phyloP scores from a whole-genome alignment of 345 rosid species.

The Laguncularia racemosa region DNA sequence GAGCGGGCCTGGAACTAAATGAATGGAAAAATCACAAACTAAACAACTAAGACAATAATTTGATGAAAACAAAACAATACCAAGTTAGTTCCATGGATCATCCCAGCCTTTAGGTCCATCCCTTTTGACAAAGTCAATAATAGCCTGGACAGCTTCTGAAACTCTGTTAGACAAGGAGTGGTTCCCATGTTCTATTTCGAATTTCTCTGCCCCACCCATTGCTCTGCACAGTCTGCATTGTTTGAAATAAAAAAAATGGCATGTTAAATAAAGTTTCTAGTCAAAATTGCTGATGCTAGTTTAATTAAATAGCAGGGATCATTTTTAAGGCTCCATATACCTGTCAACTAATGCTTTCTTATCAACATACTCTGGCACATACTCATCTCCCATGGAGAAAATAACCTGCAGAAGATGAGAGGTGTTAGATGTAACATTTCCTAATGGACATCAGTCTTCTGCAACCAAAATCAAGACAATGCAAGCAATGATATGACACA shows the following conservation, averaged over 20 bases:
- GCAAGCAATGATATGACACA: too few relatives aligned
- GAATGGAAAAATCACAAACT: too few relatives aligned
- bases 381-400: conserved; percentile 87
- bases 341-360: conserved; percentile 83
- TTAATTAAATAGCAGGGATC: too few relatives aligned
- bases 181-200: conserved; percentile 80
- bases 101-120: conserved; percentile 97
- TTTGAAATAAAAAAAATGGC: background rate
- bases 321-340: conserved; percentile 15
- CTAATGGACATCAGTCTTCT: background rate
- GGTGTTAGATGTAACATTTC: too few relatives aligned
- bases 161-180: conserved; percentile 88
- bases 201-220: conserved; percentile 95
- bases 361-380: conserved; percentile 80
- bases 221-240: conserved; percentile 72
- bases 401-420: conserved; percentile 48
- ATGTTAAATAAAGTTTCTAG: too few relatives aligned
- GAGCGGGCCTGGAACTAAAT: too few relatives aligned
- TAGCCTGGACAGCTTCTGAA: conserved; percentile 68
- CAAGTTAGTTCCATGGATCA: conserved; percentile 80
- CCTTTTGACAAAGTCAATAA: conserved; percentile 64
- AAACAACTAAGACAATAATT: too few relatives aligned
- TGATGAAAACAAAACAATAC: too few relatives aligned
- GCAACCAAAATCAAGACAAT: background rate
- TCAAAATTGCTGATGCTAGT: too few relatives aligned